A percentile compares a stretch with the other conserved stretches of the same genome.
Evolutionary conservation across 2,329 filamentous ascomycete species (phyloP).

Genomic region (Xylaria sp.): DNA sequence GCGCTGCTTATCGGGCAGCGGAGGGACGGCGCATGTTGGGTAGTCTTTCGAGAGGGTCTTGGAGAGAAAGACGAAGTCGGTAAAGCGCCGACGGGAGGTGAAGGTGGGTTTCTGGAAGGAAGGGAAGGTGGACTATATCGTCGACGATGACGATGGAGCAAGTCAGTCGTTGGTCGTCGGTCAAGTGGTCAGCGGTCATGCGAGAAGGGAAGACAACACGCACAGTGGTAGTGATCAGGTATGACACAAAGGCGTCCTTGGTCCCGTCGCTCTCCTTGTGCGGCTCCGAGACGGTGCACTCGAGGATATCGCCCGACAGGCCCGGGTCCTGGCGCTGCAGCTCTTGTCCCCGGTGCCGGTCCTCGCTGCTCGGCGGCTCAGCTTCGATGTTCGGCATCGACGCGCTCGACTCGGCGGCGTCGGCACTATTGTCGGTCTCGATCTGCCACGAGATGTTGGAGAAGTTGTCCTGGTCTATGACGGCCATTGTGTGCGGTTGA

Average conservation of each 20-base stretch:
- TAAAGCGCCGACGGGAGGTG: slow-evolving; percentile 88
- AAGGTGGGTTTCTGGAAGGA: slow-evolving; percentile 87
- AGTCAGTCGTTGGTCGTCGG: slow-evolving; percentile 27
- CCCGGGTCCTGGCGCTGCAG: slow-evolving; percentile 63
- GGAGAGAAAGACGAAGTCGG: slow-evolving; percentile 96
- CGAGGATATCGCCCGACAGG: slow-evolving; percentile 78
- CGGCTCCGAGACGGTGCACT: slow-evolving; percentile 84
- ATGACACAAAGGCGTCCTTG: slow-evolving; percentile 96
- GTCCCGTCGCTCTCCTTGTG: slow-evolving; percentile 97
- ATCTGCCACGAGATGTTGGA: slow-evolving; percentile 83
- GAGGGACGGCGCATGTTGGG: slow-evolving; percentile 90
- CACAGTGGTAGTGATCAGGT: slow-evolving; percentile 91
- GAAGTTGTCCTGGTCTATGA: slow-evolving; percentile 75
- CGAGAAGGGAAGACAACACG: slow-evolving; percentile 29
- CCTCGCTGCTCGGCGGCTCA: slow-evolving; percentile 46
- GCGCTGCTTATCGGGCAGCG: slow-evolving; percentile 97
- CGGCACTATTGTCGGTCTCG: slow-evolving; percentile 61
- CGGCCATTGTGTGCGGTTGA: slow-evolving; percentile 54
- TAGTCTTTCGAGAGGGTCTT: slow-evolving; percentile 90
- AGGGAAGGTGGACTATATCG: slow-evolving; percentile 84
- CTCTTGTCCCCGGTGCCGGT: slow-evolving; percentile 58
- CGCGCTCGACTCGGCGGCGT: slow-evolving; percentile 42
- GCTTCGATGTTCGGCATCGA: slow-evolving; percentile 44
- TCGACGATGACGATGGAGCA: neutral
- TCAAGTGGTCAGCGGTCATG: neutral